phyloP scores from a whole-genome alignment of 768 basidiomycete genomes.

The Russula olivacea region DNA sequence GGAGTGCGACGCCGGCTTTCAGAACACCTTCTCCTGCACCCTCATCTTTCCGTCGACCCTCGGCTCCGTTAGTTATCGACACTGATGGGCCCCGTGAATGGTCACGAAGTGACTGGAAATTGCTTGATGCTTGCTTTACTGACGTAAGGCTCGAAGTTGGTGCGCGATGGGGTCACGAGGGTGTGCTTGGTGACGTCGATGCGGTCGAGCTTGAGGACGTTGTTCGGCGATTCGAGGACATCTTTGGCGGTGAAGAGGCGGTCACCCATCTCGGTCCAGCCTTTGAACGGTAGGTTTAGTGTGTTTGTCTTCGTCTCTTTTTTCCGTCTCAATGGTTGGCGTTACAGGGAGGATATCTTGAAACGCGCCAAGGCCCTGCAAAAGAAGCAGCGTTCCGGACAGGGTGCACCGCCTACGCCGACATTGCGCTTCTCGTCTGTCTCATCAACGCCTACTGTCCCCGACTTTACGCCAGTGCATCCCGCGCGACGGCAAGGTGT shows the following conservation, averaged over 20 bases:
- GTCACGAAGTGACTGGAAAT: conserved; percentile 76
- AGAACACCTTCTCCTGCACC: conserved; percentile 21
- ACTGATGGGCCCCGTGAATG: conserved; percentile 39
- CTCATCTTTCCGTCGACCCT: not conserved
- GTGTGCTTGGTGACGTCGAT: conserved; percentile 46
- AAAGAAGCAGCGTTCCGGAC: conserved; percentile 53
- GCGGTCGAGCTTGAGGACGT: conserved; percentile 51
- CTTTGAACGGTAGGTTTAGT: conserved; percentile 51
- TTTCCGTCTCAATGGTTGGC: not conserved
- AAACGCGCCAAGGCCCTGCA: conserved; percentile 50
- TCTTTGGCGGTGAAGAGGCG: conserved; percentile 43
- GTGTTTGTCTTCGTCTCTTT: conserved; percentile 5
- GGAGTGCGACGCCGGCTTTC: conserved; percentile 7
- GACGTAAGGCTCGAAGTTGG: conserved; percentile 56
- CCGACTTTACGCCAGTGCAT: conserved; percentile 47
- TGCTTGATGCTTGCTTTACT: conserved; percentile 71
- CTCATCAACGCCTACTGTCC: conserved; percentile 38
- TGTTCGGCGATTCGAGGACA: conserved; percentile 49
- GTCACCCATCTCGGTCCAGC: conserved; percentile 39
- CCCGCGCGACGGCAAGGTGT: conserved; percentile 22
- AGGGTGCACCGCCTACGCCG: conserved; percentile 52
- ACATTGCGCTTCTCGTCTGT: conserved; percentile 31
- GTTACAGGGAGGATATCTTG: conserved; percentile 44
- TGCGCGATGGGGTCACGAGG: conserved; percentile 28
- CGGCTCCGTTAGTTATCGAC: conserved; percentile 12